Evolutionary conservation across 2,329 filamentous ascomycete genomes (phyloP), one percentile per base, ranked within the genome.

Genomic region (Cercospora sp.): DNA sequence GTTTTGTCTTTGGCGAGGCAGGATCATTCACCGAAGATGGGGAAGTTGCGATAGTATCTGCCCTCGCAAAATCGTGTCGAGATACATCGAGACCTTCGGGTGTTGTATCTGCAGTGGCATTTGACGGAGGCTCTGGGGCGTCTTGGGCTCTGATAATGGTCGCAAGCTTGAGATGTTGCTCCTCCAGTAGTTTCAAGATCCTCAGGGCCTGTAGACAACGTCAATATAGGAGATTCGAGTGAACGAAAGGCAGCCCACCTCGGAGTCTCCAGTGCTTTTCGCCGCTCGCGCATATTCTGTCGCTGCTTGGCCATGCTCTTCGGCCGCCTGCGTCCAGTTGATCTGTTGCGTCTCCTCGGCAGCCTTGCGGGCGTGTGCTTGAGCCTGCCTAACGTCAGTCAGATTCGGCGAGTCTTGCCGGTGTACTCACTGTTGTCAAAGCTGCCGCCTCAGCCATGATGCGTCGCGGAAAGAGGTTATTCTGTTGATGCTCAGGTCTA

Each of bases 331-430:
- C 6, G 90, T 90, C 65, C 92, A 92, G 77, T 95, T 89, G 65
- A 85, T 83, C 72, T 86, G 86, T 71, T 85, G 84, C 36, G 87
- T 88, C 65, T 94, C 92, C 26, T 89, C 85, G 26, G 92, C 89
- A 53, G 94, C 94, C 75, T 92, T 94, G 75, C 90, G 89, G 61
- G 93, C 94, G 81, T 97, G 93, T 73, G 94, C 90, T 80, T 97
- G 92, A 70, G 94, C 94, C 88, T 94, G 73, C 10, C 9, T 10
- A 18, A 8, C 20, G 51, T 73, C 31, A 70, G 70, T 31, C 33
- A 8, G 6, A 18, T 13, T 10, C 26, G 8, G 23, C 53, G 28
- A 45, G n/a, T 36, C 51, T 18, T 53, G 16, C 12, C 36, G 33
- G 26, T 18, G 48, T 9, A n/a, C 33, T 26, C n/a, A 31, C 55